phyloP scores from a whole-genome alignment of 2,329 filamentous ascomycete genomes.

The Coniochaeta prunicola region DNA sequence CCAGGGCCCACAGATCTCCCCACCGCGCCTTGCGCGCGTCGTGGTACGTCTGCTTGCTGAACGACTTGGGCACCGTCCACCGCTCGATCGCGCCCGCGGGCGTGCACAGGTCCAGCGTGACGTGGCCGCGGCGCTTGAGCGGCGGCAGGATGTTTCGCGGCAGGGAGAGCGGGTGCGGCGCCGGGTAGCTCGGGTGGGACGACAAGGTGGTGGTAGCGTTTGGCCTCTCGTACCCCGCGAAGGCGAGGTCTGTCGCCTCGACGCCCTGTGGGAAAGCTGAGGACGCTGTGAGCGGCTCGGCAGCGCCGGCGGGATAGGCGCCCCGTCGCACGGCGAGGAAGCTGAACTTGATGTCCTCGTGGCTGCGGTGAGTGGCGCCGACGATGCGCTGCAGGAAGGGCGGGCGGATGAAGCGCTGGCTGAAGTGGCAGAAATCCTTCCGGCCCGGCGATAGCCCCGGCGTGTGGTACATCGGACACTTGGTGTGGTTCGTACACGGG shows the following conservation, averaged over 20 bases:
- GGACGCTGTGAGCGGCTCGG: slow-evolving; percentile 4
- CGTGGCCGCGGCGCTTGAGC: slow-evolving; percentile 81
- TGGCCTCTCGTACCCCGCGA: slow-evolving; percentile 61
- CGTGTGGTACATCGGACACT: slow-evolving; percentile 80
- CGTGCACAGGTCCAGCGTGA: slow-evolving; percentile 87
- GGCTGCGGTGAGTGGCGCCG: slow-evolving; percentile 62
- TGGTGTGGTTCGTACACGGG: slow-evolving; percentile 80
- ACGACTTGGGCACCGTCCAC: slow-evolving; percentile 84
- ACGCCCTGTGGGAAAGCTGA: slow-evolving; percentile 37
- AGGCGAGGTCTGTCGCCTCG: slow-evolving; percentile 57
- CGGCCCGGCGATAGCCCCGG: slow-evolving; percentile 65
- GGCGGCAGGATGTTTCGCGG: slow-evolving; percentile 74
- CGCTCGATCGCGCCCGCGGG: slow-evolving; percentile 79
- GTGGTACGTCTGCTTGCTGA: slow-evolving; percentile 74
- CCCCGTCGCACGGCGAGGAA: slow-evolving; percentile 84
- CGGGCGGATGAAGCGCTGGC: slow-evolving; percentile 81
- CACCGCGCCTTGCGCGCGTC: slow-evolving; percentile 85
- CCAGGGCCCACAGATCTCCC: slow-evolving; percentile 94
- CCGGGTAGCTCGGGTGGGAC: no score
- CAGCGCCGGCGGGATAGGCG: slow-evolving; percentile 33
- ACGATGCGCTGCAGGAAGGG: slow-evolving; percentile 73
- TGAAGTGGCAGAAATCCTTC: slow-evolving; percentile 88
- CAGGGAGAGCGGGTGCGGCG: slow-evolving; percentile 57
- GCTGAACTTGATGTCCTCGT: slow-evolving; percentile 86
- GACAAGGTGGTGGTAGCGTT: no score